These are phyloP conservation scores for Xylaria sp. DNA, from an alignment of 2,329 filamentous ascomycete species.

Conservation along the genomic window DNA sequence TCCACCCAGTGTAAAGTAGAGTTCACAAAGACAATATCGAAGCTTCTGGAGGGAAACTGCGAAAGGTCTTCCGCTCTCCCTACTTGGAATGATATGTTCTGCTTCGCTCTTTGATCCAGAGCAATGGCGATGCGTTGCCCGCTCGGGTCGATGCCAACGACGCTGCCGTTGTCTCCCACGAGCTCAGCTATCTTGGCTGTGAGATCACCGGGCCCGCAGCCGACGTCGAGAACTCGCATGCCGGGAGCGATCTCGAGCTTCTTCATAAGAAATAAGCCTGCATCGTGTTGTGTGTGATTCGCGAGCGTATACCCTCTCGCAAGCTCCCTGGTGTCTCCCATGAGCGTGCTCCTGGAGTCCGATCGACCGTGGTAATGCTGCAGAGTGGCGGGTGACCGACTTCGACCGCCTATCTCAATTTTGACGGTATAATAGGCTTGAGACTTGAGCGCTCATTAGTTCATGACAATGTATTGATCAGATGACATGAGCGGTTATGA, in stretches of 20 bases:
- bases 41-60: conserved; percentile 38
- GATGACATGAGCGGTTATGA: conserved; percentile 5
- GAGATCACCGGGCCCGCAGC: conserved; percentile 51
- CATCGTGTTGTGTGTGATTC: conserved; percentile 44
- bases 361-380: neutral
- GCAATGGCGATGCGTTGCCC: conserved; percentile 44
- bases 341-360: conserved; percentile 11
- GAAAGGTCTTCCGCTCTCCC: conserved; percentile 47
- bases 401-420: neutral
- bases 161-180: conserved; percentile 38
- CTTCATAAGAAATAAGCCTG: conserved; percentile 44
- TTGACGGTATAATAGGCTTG: neutral
- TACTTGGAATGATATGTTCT: conserved; percentile 40
- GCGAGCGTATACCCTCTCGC: conserved; percentile 45
- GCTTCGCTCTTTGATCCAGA: neutral
- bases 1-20: conserved; percentile 48
- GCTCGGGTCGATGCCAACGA: conserved; percentile 52
- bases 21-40: conserved; percentile 46
- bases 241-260: conserved; percentile 38
- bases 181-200: conserved; percentile 43
- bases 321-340: conserved; percentile 45
- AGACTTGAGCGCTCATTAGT: neutral
- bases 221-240: conserved; percentile 49
- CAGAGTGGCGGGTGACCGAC: neutral
- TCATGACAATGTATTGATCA: neutral